Evolutionary conservation across 2,329 filamentous ascomycete species (phyloP).

Genomic region (Fusarium duplospermum): DNA sequence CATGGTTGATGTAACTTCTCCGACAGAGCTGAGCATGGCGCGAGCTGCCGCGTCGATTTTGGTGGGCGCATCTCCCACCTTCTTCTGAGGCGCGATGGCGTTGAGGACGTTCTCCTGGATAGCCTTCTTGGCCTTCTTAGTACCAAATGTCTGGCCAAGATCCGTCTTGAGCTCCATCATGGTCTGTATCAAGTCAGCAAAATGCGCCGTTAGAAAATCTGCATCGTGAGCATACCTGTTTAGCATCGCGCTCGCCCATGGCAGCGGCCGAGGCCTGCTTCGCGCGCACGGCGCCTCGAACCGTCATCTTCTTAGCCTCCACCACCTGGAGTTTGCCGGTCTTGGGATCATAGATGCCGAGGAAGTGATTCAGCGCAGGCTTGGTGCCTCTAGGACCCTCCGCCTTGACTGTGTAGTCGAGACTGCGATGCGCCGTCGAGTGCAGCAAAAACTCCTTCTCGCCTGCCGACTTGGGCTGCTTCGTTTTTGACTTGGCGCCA

Average conservation of each 20-base stretch:
- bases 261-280: slow-evolving; percentile 64
- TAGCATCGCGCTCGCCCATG: slow-evolving; percentile 49
- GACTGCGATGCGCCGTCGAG: slow-evolving; percentile 65
- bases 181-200: slow-evolving; percentile 56
- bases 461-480: slow-evolving; percentile 55
- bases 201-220: not conserved
- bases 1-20: slow-evolving; percentile 71
- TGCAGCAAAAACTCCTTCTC: slow-evolving; percentile 66
- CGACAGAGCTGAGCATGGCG: slow-evolving; percentile 73
- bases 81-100: slow-evolving; percentile 67
- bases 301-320: slow-evolving; percentile 72
- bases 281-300: slow-evolving; percentile 67
- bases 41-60: slow-evolving; percentile 67
- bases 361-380: slow-evolving; percentile 68
- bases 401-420: slow-evolving; percentile 71
- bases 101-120: slow-evolving; percentile 77
- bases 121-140: slow-evolving; percentile 86
- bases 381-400: slow-evolving; percentile 47
- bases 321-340: slow-evolving; percentile 70
- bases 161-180: slow-evolving; percentile 73
- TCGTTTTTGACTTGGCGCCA: slow-evolving; percentile 48
- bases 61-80: slow-evolving; percentile 50
- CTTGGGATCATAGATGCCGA: slow-evolving; percentile 72
- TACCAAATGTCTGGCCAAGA: slow-evolving; percentile 83
- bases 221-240: slow-evolving; percentile 40